Conservation (phyloP, 2,329 filamentous ascomycete species). For the Eutypa lata region DNA sequence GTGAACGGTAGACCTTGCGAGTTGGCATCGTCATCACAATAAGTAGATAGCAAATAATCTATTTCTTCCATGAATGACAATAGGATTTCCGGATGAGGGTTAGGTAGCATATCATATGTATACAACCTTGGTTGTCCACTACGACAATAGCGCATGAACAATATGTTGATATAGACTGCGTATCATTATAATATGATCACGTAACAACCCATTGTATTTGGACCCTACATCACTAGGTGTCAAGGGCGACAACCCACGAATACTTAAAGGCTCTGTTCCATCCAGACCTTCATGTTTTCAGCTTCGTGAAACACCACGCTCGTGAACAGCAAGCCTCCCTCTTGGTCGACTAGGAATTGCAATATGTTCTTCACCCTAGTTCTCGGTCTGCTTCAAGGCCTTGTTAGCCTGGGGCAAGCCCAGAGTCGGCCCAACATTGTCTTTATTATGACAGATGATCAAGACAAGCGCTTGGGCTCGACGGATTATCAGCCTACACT, state of each 20-base stretch:
- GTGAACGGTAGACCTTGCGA: neutral
- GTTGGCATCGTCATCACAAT: too few relatives aligned
- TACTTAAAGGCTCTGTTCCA: neutral
- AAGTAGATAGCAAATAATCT: too few relatives aligned
- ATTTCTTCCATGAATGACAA: too few relatives aligned
- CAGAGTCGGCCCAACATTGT: slow-evolving; percentile 17
- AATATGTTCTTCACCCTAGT: neutral
- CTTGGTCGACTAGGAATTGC: neutral
- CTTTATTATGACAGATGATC: slow-evolving; percentile 21
- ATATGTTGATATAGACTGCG: too few relatives aligned
- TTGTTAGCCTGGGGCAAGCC: neutral
- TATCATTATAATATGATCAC: too few relatives aligned
- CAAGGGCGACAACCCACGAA: neutral
- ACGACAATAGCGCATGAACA: too few relatives aligned
- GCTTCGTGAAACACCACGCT: neutral
- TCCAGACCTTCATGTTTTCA: neutral
- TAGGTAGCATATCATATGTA: too few relatives aligned
- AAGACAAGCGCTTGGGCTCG: slow-evolving; percentile 16
- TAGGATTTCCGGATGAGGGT: too few relatives aligned
- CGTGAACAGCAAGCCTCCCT: neutral
- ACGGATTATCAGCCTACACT: slow-evolving; percentile 13
- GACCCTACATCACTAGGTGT: neutral
- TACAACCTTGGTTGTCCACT: too few relatives aligned
- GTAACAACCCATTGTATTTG: neutral
- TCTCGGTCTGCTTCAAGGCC: neutral